These are phyloP conservation scores for Cladosporium colombiae DNA, from an alignment of 2,329 filamentous ascomycete genomes.

Conservation along the genomic window DNA sequence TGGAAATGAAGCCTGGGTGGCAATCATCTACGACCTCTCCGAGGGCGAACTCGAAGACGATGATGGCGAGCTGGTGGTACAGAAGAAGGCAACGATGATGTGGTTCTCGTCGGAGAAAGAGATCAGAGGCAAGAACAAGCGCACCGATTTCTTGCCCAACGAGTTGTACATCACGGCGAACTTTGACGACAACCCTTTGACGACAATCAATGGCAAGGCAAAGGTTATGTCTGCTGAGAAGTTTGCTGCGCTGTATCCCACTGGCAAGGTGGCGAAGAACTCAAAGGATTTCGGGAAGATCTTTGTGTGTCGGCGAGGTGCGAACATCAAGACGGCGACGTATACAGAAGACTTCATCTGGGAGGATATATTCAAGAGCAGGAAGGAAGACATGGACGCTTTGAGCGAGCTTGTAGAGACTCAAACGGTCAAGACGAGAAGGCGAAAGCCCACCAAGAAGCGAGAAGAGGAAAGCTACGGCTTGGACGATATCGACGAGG, in stretches of 20 bases:
- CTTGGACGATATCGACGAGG: slow-evolving; percentile 41
- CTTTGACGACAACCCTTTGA: slow-evolving; percentile 83
- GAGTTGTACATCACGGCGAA: slow-evolving; percentile 89
- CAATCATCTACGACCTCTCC: slow-evolving; percentile 79
- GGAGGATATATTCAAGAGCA: slow-evolving; percentile 78
- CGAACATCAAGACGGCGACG: slow-evolving; percentile 81
- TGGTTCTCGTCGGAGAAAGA: slow-evolving; percentile 96
- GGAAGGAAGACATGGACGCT: slow-evolving; percentile 61
- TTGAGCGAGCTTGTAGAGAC: slow-evolving; percentile 68
- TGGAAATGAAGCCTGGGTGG: slow-evolving; percentile 89
- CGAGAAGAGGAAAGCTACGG: slow-evolving; percentile 50
- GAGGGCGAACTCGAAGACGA: slow-evolving; percentile 68
- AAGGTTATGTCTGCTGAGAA: slow-evolving; percentile 70
- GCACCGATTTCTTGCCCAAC: slow-evolving; percentile 74
- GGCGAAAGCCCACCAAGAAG: slow-evolving; percentile 39
- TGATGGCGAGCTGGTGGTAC: slow-evolving; percentile 46
- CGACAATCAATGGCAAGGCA: slow-evolving; percentile 88
- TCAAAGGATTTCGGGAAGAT: slow-evolving; percentile 78
- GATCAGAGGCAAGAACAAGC: slow-evolving; percentile 81
- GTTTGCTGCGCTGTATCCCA: slow-evolving; percentile 71
- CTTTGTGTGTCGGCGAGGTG: slow-evolving; percentile 86
- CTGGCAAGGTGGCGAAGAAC: slow-evolving; percentile 70
- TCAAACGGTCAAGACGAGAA: slow-evolving; percentile 72
- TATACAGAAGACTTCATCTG: slow-evolving; percentile 92
- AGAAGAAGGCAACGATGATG: slow-evolving; percentile 83